Base-by-base conservation (phyloP, 1,139 yeast species). In the Saccharomyces hybrid region DNA sequence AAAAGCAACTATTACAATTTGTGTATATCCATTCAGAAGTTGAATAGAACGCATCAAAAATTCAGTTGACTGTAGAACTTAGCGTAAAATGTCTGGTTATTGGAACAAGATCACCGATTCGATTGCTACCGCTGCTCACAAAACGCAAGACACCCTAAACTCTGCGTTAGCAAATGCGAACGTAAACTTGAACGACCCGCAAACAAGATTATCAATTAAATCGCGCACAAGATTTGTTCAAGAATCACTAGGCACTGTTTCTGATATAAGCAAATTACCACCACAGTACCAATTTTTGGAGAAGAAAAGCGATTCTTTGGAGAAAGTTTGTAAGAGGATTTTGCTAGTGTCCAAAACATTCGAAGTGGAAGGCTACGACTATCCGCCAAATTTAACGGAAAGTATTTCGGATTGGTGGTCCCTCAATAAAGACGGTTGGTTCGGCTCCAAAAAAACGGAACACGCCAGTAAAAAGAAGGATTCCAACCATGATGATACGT, bases 231-330 rank as follows among this genome's bases (percentile, higher is more conserved):
- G 69, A 51, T 64, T 63, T 49, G 57, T 86, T 38, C 91, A 86
- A 68, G 95, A 86, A 70, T 79, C 74, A 61, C 79, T 86, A 57
- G 93, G 91, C 42, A 77, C 84, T 51, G 79, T 78, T 56, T 87
- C 84, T 59, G 91, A 85, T 59, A 78, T 78, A 52, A 80, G 87
- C 59, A 88, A 86, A 67, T 76, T 86, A 55, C 95, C 95, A 44
- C 79, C 79, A 50, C 90, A 86, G 60, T 87, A 87, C 70, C 76
- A 81, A 58, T 78, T 79, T 57, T 75, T 87, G 62, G 95, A 86
- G 68, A 74, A 77, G 58, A 80, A 80, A 64, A 83, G 86, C 58
- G 93, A 84, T 69, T 75, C 80, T 54, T 73, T 84, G 61, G 80
- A 81, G 65, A 75, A 75, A 55, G 78, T 82, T 59, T 82, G 83